Base-by-base conservation (phyloP, 2,329 filamentous ascomycete genomes). In the Boeremia exigua region DNA sequence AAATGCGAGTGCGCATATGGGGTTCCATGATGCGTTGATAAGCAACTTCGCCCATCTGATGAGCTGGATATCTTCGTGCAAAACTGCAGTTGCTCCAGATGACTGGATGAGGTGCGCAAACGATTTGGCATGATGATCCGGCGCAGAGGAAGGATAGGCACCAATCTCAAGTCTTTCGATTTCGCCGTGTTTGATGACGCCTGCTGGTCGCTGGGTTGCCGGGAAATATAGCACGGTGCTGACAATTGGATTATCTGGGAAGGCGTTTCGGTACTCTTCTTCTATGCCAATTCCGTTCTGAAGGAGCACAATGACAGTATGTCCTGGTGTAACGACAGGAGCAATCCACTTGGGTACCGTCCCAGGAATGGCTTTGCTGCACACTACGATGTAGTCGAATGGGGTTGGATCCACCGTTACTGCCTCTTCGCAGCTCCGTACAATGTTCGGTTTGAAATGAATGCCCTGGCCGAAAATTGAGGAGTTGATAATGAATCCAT, bases 221-320 rank as follows among this genome's bases (percentile, higher is more conserved):
- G 82, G 81, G 6, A 85, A 72, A 62, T 86, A 85, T 17, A 81
- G 78, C 1, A 86, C 84, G 34, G 80, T 81, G 37, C 81, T 85
- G 6, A 88, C 65, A 19, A 88, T 77, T 0, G 83, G 80, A 29
- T 81, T 82, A 0, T 66, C 49, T 0, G 84, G 83, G 59, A 84
- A 88, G 0, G 72, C 69, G 0, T 66, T 60, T 0, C 71, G 63
- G 47, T 85, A 86, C 14, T 83, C 80, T 9, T 82, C 78, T 65
- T 88, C 86, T 56, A 87, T 86, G 1, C 78, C 80, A 33, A 88
- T 81, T 0, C 86, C 86, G 61, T 88, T 88, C 58, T 88, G 85
- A 14, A 86, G 79, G 0, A 88, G 79, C 7, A 84, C 83, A 36
- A 88, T 82, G 0, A 81, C 79, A 0, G 84, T 86, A 43, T 75